Conservation (phyloP, 2,329 filamentous ascomycete species). For the Cladosporium velox region DNA sequence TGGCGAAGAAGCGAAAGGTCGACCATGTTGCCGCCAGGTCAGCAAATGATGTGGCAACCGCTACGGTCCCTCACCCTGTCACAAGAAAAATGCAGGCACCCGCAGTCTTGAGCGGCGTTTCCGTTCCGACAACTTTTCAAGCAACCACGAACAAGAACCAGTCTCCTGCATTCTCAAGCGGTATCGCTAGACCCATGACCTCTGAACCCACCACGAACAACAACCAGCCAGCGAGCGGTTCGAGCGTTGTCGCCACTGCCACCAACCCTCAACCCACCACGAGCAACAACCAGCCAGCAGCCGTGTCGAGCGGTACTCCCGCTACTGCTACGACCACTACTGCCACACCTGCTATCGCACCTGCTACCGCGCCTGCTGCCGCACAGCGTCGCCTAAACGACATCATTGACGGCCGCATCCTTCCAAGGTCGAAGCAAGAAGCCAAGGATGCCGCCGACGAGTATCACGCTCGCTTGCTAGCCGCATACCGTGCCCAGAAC, state of each 20-base stretch:
- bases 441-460: constrained; percentile 25
- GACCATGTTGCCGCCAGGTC: neutral
- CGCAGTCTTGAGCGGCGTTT: neutral
- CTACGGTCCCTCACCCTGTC: neutral
- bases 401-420: constrained; percentile 27
- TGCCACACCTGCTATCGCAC: neutral
- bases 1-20: neutral
- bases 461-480: constrained; percentile 26
- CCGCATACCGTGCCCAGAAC: constrained; percentile 9
- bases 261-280: neutral
- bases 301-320: neutral
- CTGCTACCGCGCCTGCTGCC: neutral
- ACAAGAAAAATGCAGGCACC: too few species aligned
- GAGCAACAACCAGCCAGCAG: neutral
- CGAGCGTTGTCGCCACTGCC: neutral
- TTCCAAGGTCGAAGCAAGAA: constrained; percentile 27
- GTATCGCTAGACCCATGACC: neutral
- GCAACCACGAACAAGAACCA: neutral
- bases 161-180: neutral
- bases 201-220: neutral
- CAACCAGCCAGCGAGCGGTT: neutral
- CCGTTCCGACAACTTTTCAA: neutral
- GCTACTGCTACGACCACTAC: too few species aligned
- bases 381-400: constrained; percentile 19
- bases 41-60: neutral